phyloP scores from a whole-genome alignment of 2,329 filamentous ascomycete genomes.

The Colletotrichum liriopes region DNA sequence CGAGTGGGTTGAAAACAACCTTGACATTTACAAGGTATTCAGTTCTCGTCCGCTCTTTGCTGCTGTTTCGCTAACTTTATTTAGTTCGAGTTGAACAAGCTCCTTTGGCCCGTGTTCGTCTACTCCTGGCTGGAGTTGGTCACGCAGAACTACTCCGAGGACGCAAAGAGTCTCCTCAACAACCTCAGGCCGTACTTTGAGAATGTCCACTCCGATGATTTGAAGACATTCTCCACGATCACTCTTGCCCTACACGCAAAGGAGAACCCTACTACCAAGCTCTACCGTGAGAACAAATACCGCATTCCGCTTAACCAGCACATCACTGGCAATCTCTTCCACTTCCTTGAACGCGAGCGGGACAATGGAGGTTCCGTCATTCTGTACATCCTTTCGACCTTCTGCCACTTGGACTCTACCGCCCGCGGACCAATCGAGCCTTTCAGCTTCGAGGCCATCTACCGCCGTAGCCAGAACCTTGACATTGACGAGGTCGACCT shows the following conservation, averaged over 20 bases:
- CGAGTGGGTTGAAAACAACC: conserved; percentile 90
- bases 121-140: conserved; percentile 92
- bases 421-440: conserved; percentile 75
- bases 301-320: conserved; percentile 90
- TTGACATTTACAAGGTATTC: conserved; percentile 91
- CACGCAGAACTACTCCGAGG: conserved; percentile 77
- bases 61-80: conserved; percentile 41
- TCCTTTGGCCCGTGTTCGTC: conserved; percentile 94
- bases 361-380: conserved; percentile 86
- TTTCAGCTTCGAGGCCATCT: conserved; percentile 74
- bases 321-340: conserved; percentile 85
- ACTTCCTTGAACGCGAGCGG: conserved; percentile 90
- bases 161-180: conserved; percentile 82
- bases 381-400: conserved; percentile 77
- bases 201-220: conserved; percentile 83
- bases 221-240: conserved; percentile 82
- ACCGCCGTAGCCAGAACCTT: conserved; percentile 70
- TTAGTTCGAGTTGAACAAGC: conserved; percentile 87
- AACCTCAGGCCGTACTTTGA: conserved; percentile 80
- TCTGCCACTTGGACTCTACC: conserved; percentile 72
- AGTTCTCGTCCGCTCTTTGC: neutral
- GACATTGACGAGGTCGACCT: conserved; percentile 76
- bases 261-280: conserved; percentile 82
- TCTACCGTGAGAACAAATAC: conserved; percentile 91
- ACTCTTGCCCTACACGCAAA: conserved; percentile 83